Base-by-base conservation (phyloP, 1,284 basidiomycete species). In the Pascua sp. region DNA sequence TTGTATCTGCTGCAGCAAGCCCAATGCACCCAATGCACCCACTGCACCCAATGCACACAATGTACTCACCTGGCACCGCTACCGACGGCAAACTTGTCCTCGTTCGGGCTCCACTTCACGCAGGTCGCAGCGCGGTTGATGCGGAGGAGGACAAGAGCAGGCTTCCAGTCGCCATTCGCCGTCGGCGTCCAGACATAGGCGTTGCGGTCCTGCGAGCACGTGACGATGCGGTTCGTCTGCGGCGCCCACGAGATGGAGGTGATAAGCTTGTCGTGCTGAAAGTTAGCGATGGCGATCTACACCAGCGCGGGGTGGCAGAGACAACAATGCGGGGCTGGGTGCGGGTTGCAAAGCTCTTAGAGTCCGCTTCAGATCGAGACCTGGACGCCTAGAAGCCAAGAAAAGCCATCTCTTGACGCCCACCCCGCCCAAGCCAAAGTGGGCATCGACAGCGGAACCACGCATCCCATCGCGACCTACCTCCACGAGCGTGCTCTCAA, bases 171-270 rank as follows among this genome's bases (percentile, higher is more conserved):
- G 5, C 87, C 82, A 67, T 91, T 86, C 18, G 83, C 80, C 13
- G 84, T 85, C 66, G 89, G 86, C 55, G 90, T 87, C 96, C 96
- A 99, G 37, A 99, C 96, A 73, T 99, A 99, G 12, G 96, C 96
- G 75, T 99, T 99, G 50, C 96, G 83, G 75, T 99, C 96, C 77
- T 99, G 95, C 32, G 95, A 94, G 67, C 93, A 92, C 11, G 95
- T 98, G 39, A 99, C 96, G 78, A 99, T 94, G 47, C 91, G 88
- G 80, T 99, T 98, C 50, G 94, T 90, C 67, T 85, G 84, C 10
- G 93, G 92, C 4, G 95, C 96, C 96, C 96, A 99, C 78, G 98
- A 95, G 77, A 99, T 96, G 58, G 91, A 93, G 2, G 95, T 98
- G 78, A 99, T 90, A 63, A 89, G 81, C 80, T 98, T 98, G 82